These are phyloP conservation scores for Phoma herbarum DNA, from an alignment of 2,329 filamentous ascomycete species.

Conservation along the genomic window DNA sequence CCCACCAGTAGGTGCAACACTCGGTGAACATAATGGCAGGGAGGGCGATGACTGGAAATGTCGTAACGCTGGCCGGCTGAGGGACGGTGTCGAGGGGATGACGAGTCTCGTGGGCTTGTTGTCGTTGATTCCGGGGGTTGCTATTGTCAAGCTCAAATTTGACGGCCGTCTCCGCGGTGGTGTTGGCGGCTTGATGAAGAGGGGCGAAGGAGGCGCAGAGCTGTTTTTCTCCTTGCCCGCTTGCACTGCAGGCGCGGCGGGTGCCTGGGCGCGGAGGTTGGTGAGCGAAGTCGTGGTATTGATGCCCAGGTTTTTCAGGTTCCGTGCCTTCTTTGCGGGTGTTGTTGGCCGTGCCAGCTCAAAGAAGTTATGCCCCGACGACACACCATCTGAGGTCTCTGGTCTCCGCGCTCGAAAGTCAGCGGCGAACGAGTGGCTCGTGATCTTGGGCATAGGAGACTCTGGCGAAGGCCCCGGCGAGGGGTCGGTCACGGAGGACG, in stretches of 20 bases:
- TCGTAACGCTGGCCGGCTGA: constrained; percentile 61
- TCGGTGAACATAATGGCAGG: constrained; percentile 63
- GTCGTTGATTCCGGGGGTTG: constrained; percentile 69
- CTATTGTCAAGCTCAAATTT: constrained; percentile 75
- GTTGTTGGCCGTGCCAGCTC: constrained; percentile 59
- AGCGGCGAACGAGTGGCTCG: constrained; percentile 73
- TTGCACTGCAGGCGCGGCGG: constrained; percentile 64
- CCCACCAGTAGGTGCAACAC: constrained; percentile 58
- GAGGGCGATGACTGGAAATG: constrained; percentile 71
- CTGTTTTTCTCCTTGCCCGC: constrained; percentile 56
- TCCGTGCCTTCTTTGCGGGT: constrained; percentile 74
- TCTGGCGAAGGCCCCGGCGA: constrained; percentile 91
- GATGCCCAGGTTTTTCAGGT: constrained; percentile 84
- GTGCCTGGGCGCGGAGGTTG: constrained; percentile 55
- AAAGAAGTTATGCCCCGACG: constrained; percentile 60
- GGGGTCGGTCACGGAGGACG: constrained; percentile 86
- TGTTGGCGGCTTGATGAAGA: constrained; percentile 81
- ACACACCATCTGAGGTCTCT: constrained; percentile 54
- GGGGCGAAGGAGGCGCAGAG: constrained; percentile 75
- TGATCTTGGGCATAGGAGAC: constrained; percentile 79
- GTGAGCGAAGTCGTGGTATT: constrained; percentile 66
- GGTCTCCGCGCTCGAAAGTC: constrained; percentile 56
- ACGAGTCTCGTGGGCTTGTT: constrained; percentile 65
- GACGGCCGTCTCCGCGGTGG: constrained; percentile 76
- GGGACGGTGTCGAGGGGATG: constrained; percentile 66